These are phyloP conservation scores for Polytolypa hystricis DNA, from an alignment of 2,329 filamentous ascomycete species.

Conservation along the genomic window DNA sequence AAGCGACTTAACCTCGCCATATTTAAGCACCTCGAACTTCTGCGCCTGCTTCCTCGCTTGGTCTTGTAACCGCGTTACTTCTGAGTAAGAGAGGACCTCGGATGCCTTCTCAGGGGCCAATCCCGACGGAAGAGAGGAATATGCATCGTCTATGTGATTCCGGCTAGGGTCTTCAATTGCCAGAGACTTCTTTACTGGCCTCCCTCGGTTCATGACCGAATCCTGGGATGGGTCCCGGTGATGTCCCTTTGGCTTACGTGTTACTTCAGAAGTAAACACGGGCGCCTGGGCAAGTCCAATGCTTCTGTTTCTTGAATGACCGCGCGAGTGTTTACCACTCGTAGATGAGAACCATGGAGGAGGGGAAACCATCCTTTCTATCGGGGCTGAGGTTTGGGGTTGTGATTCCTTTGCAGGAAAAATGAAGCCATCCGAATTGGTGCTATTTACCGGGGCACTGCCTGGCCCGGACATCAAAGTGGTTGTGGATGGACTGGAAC, in stretches of 20 bases:
- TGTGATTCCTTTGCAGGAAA: slow-evolving; percentile 1
- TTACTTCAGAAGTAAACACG: too few relatives aligned
- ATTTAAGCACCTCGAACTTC: slow-evolving; percentile 18
- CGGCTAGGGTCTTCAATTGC: neutral
- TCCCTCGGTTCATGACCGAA: slow-evolving; percentile 9
- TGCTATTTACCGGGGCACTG: slow-evolving; percentile 1
- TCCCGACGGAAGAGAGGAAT: slow-evolving; percentile 13
- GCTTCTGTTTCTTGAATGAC: slow-evolving; percentile 3
- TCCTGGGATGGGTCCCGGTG: slow-evolving; percentile 6
- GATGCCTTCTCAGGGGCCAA: slow-evolving; percentile 13
- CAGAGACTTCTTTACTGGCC: slow-evolving; percentile 9
- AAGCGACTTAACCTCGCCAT: slow-evolving; percentile 16
- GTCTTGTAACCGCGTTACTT: slow-evolving; percentile 15
- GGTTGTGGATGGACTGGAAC: slow-evolving; percentile 3
- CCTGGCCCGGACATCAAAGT: neutral
- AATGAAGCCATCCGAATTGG: neutral
- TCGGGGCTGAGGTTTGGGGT: neutral
- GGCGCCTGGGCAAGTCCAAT: neutral
- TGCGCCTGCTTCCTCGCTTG: slow-evolving; percentile 17
- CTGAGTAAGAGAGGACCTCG: slow-evolving; percentile 10
- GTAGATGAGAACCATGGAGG: neutral
- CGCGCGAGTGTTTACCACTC: neutral
- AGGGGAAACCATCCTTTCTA: neutral
- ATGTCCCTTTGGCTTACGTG: neutral
- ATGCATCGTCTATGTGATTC: slow-evolving; percentile 1